These are phyloP conservation scores for Sordariomycetes sp. DNA, from an alignment of 2,329 filamentous ascomycete species.

Conservation along the genomic window DNA sequence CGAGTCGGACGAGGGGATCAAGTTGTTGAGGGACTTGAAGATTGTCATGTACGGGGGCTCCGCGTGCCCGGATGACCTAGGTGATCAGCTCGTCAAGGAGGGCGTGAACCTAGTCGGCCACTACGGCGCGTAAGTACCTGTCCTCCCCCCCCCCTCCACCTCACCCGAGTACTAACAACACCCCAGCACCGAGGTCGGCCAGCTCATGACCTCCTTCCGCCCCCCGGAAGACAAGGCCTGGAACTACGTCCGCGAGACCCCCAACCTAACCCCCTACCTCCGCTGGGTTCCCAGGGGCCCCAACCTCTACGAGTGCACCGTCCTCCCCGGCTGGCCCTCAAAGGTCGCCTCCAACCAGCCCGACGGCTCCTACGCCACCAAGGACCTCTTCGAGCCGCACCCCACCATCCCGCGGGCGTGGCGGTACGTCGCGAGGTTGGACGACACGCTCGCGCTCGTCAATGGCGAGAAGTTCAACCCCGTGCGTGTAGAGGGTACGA, in stretches of 20 bases:
- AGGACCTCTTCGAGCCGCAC: conserved; percentile 48
- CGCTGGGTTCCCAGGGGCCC: conserved; percentile 17
- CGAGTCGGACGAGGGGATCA: conserved; percentile 41
- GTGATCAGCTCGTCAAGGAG: conserved; percentile 33
- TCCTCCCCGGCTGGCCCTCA: conserved; percentile 39
- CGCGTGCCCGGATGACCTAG: conserved; percentile 44
- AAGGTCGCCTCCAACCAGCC: conserved; percentile 41
- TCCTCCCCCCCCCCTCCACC: not conserved
- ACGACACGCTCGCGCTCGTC: conserved; percentile 46
- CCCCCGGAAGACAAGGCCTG: conserved; percentile 38
- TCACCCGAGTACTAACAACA: conserved; percentile 13
- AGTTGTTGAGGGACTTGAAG: conserved; percentile 28
- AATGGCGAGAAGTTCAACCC: conserved; percentile 61
- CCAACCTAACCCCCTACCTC: conserved; percentile 10
- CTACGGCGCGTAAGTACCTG: conserved; percentile 37
- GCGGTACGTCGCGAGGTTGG: conserved; percentile 47
- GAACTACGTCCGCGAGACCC: conserved; percentile 41
- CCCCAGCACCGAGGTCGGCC: conserved; percentile 40
- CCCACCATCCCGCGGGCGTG: conserved; percentile 36
- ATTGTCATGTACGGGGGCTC: conserved; percentile 44
- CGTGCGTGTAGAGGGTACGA: conserved; percentile 41
- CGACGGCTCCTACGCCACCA: conserved; percentile 48
- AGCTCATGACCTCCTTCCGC: conserved; percentile 47
- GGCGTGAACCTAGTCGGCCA: conserved; percentile 42
- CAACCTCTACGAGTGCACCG: conserved; percentile 20